Evolutionary conservation across 225 moss, liverwort and hornwort genomes (phyloP), one percentile per base, ranked within the genome.

Genomic region (Sphagnum contortum): DNA sequence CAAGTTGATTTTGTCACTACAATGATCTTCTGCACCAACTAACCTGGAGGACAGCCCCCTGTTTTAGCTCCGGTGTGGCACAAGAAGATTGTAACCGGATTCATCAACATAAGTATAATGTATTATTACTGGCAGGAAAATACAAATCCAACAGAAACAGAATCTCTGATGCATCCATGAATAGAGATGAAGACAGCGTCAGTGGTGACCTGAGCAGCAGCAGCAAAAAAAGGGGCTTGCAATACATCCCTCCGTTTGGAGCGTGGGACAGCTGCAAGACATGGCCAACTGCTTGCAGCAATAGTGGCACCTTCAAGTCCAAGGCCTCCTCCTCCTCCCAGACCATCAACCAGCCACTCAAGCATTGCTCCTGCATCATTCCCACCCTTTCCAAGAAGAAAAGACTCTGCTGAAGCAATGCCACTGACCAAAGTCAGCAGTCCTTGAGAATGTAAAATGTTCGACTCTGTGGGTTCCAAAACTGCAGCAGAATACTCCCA

Each of bases 311-410:
- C 79, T 61, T 86, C 82, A 48, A 82, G 65, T 55, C 75, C 63
- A 4, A 87, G 77, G 70, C 70, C 77, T 10, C 82, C 86, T n/a
- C 79, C 82, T 68, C 81, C 86, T 55, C 77, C 66, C 57, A 77
- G 71, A 49, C 82, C 79, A 73, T 77, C 76, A 9, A 82, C 82
- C n/a, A 87, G 74, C 86, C 86, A 87, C 49, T 82, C 74, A 9
- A 87, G 71, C 29, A 87, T 64, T 14, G 64, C 76, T 50, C 72
- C 66, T 44, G 75, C 80, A 29, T 79, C 82, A 66, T 59, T 66
- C 59, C 82, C 82, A 48, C 82, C 86, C 67, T 61, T 74, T 13
- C 80, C 86, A 61, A 87, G 58, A 29, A 82, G 71, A 55, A 79
- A 60, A 55, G 80, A 65, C 77, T 87, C 86, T 51, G 79, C 76